Evolutionary conservation across 352 stramenopile genomes (phyloP).

Genomic region (Bremia lactucae): DNA sequence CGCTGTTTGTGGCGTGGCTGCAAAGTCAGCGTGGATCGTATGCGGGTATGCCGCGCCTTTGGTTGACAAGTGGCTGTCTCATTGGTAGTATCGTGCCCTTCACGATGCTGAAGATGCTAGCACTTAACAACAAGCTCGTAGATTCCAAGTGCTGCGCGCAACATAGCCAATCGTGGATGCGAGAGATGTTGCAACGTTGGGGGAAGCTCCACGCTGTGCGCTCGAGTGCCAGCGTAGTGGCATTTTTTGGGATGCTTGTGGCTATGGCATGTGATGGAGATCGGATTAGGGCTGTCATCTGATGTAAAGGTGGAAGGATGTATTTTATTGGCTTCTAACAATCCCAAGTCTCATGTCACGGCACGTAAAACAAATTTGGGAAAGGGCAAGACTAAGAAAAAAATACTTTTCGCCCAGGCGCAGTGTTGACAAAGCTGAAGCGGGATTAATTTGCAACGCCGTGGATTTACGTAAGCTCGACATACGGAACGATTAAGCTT

Average conservation of each 20-base stretch:
- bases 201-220: constrained; percentile 44
- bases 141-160: constrained; percentile 33
- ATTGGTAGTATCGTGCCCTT: constrained; percentile 55
- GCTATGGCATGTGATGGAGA: constrained; percentile 38
- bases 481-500: constrained; percentile 2
- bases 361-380: constrained; percentile 9
- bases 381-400: constrained; percentile 4
- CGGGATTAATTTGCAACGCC: neutral
- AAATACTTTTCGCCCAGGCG: neutral
- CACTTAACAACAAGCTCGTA: constrained; percentile 48
- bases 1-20: constrained; percentile 34
- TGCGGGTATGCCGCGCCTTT: constrained; percentile 33
- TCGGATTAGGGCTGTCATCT: constrained; percentile 2
- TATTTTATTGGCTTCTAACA: constrained; percentile 21
- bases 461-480: too few species aligned
- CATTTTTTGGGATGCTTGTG: constrained; percentile 51
- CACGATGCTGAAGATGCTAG: constrained; percentile 56
- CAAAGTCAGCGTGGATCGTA: constrained; percentile 21
- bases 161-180: constrained; percentile 35
- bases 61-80: constrained; percentile 40
- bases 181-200: constrained; percentile 44
- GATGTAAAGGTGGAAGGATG: neutral
- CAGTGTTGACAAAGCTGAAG: constrained; percentile 7
- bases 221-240: constrained; percentile 34
- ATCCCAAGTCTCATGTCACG: constrained; percentile 21